Evolutionary conservation across 139 green algal genomes (phyloP), one percentile per base, ranked within the genome.

Genomic region (Limnomonas spitsbergensis): DNA sequence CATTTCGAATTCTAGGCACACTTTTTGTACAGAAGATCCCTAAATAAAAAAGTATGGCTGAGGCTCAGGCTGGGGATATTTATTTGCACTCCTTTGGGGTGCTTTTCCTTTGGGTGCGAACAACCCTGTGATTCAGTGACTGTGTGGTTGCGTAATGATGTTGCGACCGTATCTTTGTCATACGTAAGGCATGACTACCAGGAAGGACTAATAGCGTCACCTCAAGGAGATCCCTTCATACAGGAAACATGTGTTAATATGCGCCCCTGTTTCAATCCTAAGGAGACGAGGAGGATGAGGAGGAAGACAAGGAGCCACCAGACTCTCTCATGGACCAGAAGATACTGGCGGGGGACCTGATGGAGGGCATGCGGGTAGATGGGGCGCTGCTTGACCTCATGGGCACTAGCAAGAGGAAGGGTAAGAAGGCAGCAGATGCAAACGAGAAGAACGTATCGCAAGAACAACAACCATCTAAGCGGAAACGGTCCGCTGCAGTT

Each of bases 291-390:
- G 81, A 38, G n/a, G 73, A 67, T 0, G 82, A 80, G 26, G 72
- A 67, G 26, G 74, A 76, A 6, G 74, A 70, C 0, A 69, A 76
- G 29, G 74, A 70, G 0, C 56, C 56, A 0, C 74, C 72, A 29
- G 34, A 75, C 75, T 38, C 56, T n/a, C 53, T 76, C 42, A 53
- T 75, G 9, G 37, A 73, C 27, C 29, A 1, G 24, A 24, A 69
- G 2, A 39, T 76, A 0, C 77, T 66, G 26, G 78, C 76, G 31
- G 79, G 78, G 32, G 78, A 83, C 31, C 53, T 85, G 47, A 66
- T 75, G 71, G 84, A 89, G 78, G 84, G 84, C 2, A 73, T 89
- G 24, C 20, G 2, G 39, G 68, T 75, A 7, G 67, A 34, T 0
- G 39, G 40, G 0, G 66, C 73, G 4, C 66, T 76, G 27, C 68